A percentile compares a stretch with the other conserved stretches of the same genome.
phyloP scores from a whole-genome alignment of 1,139 yeast species.

The Suhomyces wounanorum region DNA sequence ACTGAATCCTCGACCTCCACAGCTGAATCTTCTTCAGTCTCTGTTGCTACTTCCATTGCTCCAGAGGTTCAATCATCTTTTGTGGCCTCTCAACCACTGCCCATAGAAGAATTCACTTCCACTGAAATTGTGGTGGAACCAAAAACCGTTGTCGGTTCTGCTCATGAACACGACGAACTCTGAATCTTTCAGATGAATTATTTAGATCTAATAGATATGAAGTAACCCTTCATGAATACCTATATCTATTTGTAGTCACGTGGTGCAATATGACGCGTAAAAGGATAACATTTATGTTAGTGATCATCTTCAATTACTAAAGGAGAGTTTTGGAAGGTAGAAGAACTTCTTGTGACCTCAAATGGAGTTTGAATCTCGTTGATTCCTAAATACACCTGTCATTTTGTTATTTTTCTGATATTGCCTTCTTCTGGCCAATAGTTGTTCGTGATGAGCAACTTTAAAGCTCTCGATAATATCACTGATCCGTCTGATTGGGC shows the following conservation, averaged over 20 bases:
- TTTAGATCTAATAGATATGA: not conserved
- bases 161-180: conserved; percentile 25
- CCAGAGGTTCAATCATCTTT: not conserved
- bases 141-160: conserved; percentile 1
- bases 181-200: conserved; percentile 5
- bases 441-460: conserved; percentile 5
- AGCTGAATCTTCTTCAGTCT: not conserved
- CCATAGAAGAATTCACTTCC: not conserved
- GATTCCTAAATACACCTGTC: not conserved
- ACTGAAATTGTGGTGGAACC: not conserved
- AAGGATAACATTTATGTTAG: not conserved
- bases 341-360: not conserved
- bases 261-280: not conserved
- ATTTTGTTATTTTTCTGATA: not conserved
- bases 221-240: not conserved
- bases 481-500: conserved; percentile 77
- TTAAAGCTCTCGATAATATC: conserved; percentile 26
- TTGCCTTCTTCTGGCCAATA: not conserved
- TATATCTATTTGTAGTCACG: not conserved
- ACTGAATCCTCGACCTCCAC: not conserved
- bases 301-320: not conserved
- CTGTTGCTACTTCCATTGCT: not conserved
- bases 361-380: not conserved
- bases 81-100: not conserved
- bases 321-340: not conserved